Evolutionary conservation across 345 rosid species (phyloP), one percentile per base, ranked within the genome.

Genomic region (Salix exigua): DNA sequence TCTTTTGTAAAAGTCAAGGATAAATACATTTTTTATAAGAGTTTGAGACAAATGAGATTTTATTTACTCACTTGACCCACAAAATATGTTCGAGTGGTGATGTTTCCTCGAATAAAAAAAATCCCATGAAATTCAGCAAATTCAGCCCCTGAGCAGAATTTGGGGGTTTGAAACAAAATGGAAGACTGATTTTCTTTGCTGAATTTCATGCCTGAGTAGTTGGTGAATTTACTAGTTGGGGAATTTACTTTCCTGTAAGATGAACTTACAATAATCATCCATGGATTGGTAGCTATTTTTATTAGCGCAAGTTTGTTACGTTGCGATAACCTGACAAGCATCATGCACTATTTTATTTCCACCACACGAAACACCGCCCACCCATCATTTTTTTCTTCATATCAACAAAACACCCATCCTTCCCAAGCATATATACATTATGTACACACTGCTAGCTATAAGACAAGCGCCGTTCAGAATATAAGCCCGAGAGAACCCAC

Each of bases 61-160:
- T 31, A 31, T 31, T 31, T 31, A 31, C 5, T 31, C 0, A 4
- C 0, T 1, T 31, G 5, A 31, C 33, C 0, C 0, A 4, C 0
- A 31, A 31, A 31, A 31, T 31, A 31, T 0, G 0, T 0, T 31
- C 0, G 33, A 31, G 33, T 31, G 5, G 33, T 31, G 33, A 31
- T 4, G 33, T 31, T 31, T 31, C 33, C 33, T 31, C 0, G 1
- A 31, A 31, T 31, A 31, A 31, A 31, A 31, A 31, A 31, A 31
- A 31, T 31, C 33, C 33, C 0, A 0, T 31, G 33, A 4, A 31
- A 31, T 31, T 4, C 33, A 4, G 33, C 31, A 31, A 31, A 31
- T 31, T 58, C 25, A 58, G 62, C 23, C 62, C 26, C 0, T 14
- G 28, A 28, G 14, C 62, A 23, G 63, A 58, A 23, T 3, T 58